Evolutionary conservation across 345 rosid genomes (phyloP), one percentile per base, ranked within the genome.

Genomic region (Eucalyptus lansdowneana): DNA sequence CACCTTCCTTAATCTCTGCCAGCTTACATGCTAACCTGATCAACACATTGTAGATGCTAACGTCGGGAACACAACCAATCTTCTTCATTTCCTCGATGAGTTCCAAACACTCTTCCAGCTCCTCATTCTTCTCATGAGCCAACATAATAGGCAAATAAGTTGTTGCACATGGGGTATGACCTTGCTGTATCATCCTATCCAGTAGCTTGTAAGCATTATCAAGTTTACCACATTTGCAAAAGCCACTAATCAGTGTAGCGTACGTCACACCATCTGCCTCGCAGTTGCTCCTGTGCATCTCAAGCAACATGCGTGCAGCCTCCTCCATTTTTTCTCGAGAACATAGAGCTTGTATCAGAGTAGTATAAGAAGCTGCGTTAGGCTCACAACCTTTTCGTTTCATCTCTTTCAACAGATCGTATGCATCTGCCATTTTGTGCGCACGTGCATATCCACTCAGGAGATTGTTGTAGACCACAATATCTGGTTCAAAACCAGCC

Each of bases 341-440:
- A 89, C 98, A 95, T 88, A 96, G 93, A 1, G 94, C 98, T 90
- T 95, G 99, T 44, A 97, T 95, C 92, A 97, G 88, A 88, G 95
- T 95, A 2, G 97, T 95, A 91, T 95, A 95, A 5, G 97, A 97
- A 81, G 89, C 92, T 2, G 95, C 95, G 69, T 94, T 95, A 6
- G 97, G 99, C 53, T 83, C 94, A 88, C 95, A 93, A 50, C 97
- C 96, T 91, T 91, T 94, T 88, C 93, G 93, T 89, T 92, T 94
- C 98, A 97, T 97, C 92, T 97, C 97, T 91, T 90, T 96, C 93
- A 97, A 91, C 92, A 97, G 91, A 91, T 93, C 98, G 87, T 89
- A 94, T 49, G 96, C 97, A 93, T 96, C 99, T 16, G 87, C 94
- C 92, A 97, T 91, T 94, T 95, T 97, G 88, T 96, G 96, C 27